A percentile compares a stretch with the other conserved stretches of the same genome.
phyloP scores from a whole-genome alignment of 2,329 filamentous ascomycete species.

The Hypoxylon sp. region DNA sequence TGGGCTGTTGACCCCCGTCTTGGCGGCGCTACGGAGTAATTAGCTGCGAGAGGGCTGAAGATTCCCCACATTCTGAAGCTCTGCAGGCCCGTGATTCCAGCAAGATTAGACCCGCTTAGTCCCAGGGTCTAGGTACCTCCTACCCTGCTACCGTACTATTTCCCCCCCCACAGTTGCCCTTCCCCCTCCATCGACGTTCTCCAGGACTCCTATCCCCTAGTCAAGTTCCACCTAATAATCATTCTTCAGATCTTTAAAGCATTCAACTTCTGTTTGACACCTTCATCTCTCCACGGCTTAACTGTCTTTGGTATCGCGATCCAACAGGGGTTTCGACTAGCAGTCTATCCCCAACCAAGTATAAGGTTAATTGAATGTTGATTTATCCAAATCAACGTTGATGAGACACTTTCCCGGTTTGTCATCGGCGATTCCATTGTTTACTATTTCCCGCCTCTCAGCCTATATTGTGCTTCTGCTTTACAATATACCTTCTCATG shows the following conservation, averaged over 20 bases:
- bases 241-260: conserved; percentile 14
- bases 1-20: conserved; percentile 39
- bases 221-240: neutral
- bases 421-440: conserved; percentile 43
- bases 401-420: conserved; percentile 42
- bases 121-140: neutral
- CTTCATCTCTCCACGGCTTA: neutral
- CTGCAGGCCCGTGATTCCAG: conserved; percentile 43
- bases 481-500: conserved; percentile 38
- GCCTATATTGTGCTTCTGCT: conserved; percentile 50
- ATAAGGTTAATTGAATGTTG: conserved; percentile 46
- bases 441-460: conserved; percentile 47
- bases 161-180: conserved; percentile 37
- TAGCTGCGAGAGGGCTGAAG: conserved; percentile 36
- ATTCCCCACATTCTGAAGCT: conserved; percentile 35
- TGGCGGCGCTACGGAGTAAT: conserved; percentile 41
- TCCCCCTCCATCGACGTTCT: conserved; percentile 13
- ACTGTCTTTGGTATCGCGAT: conserved; percentile 25
- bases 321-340: conserved; percentile 28
- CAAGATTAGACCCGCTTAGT: conserved; percentile 23
- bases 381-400: conserved; percentile 51
- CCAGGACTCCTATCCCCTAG: neutral
- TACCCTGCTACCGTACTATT: neutral
- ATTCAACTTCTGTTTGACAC: neutral
- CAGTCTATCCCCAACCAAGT: conserved; percentile 32